Conservation (phyloP, 116 monocot genomes). For the Papilionanthe hybrid region DNA sequence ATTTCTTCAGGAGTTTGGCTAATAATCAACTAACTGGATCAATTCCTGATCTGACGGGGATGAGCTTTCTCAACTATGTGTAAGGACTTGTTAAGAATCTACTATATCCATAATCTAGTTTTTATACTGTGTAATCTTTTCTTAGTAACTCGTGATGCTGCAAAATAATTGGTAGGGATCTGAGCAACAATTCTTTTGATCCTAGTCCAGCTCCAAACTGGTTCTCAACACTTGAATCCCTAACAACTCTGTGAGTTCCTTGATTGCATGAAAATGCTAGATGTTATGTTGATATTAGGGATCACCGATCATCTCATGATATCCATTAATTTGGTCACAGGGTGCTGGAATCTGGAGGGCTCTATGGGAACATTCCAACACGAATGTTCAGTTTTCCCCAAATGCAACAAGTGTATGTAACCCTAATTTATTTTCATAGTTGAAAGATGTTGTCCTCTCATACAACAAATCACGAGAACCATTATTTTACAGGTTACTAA, state of each 20-base stretch:
- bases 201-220: conserved; percentile 29
- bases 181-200: conserved; percentile 46
- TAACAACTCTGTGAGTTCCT: conserved; percentile 32
- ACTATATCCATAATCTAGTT: not conserved
- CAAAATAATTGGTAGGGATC: conserved; percentile 18
- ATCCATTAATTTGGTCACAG: conserved; percentile 11
- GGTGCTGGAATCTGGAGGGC: conserved; percentile 32
- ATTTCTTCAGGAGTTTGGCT: conserved; percentile 35
- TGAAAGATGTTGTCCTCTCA: not conserved
- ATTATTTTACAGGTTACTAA: conserved; percentile 22
- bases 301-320: not conserved
- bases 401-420: conserved; percentile 27
- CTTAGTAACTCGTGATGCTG: not conserved
- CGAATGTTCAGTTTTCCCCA: conserved; percentile 26
- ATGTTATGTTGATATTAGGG: not conserved
- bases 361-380: conserved; percentile 36
- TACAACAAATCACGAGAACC: not conserved
- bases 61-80: conserved; percentile 29
- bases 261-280: not conserved
- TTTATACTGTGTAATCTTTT: not conserved
- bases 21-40: conserved; percentile 37
- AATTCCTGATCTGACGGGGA: conserved; percentile 33
- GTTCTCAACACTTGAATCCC: conserved; percentile 23
- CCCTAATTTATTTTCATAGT: not conserved
- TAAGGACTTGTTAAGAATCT: conserved; percentile 17